Evolutionary conservation across 2,329 filamentous ascomycete genomes (phyloP).

Genomic region (Scytalidium lignicola): DNA sequence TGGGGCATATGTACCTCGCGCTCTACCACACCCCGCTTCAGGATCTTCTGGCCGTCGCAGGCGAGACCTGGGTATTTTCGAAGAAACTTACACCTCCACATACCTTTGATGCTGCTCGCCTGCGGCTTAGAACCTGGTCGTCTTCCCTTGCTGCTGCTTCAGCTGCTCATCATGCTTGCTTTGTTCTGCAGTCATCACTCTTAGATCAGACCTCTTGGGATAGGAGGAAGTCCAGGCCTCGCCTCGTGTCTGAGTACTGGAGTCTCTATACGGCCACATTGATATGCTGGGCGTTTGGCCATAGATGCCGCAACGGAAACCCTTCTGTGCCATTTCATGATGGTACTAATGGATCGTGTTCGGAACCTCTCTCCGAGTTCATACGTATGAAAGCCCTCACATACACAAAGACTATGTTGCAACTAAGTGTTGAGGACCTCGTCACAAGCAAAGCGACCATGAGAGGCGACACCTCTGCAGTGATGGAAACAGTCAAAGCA

Average conservation of each 20-base stretch:
- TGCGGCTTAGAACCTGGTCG: constrained; percentile 41
- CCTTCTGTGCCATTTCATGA: neutral
- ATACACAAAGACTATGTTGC: constrained; percentile 35
- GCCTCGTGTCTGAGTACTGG: constrained; percentile 48
- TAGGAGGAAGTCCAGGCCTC: neutral
- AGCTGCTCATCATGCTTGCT: constrained; percentile 46
- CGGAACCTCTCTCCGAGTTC: constrained; percentile 7
- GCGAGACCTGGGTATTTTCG: constrained; percentile 47
- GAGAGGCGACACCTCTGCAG: constrained; percentile 37
- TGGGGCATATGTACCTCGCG: constrained; percentile 50
- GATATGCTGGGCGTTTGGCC: constrained; percentile 54
- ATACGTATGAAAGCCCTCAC: constrained; percentile 19
- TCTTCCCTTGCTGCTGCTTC: constrained; percentile 39
- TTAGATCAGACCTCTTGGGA: constrained; percentile 13
- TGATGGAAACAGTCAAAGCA: constrained; percentile 44
- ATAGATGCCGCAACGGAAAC: constrained; percentile 19
- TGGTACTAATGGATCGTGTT: neutral
- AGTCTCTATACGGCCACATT: constrained; percentile 51
- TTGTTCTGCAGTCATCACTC: constrained; percentile 44
- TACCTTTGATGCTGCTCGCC: constrained; percentile 42
- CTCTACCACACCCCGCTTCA: constrained; percentile 54
- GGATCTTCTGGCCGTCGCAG: constrained; percentile 51
- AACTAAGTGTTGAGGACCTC: constrained; percentile 35
- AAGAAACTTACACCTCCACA: constrained; percentile 43
- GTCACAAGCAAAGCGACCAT: constrained; percentile 29